A percentile compares a stretch with the other conserved stretches of the same genome.
Evolutionary conservation across 1,139 yeast species (phyloP).

Genomic region (Pichia kudriavzevii): DNA sequence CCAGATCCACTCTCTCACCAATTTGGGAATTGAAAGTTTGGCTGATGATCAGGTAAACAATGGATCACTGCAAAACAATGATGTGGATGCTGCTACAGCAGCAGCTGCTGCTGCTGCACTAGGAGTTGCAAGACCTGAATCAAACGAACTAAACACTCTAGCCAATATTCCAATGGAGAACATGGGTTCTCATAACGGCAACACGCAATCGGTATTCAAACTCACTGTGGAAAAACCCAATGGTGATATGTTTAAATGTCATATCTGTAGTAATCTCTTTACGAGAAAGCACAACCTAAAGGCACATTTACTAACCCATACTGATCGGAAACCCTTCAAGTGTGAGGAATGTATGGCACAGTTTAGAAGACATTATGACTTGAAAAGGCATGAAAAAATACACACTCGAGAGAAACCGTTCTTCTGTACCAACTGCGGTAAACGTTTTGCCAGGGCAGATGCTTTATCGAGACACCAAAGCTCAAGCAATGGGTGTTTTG

Average conservation of each 20-base stretch:
- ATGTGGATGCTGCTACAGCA: slow-evolving; percentile 2
- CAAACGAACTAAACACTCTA: too few relatives aligned
- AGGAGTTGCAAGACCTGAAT: too few relatives aligned
- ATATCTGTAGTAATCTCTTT: slow-evolving; percentile 54
- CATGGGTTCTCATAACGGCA: too few relatives aligned
- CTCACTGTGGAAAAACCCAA: slow-evolving; percentile 10
- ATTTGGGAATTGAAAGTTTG: too few relatives aligned
- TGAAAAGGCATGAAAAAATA: slow-evolving; percentile 65
- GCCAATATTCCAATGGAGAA: too few relatives aligned
- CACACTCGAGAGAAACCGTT: slow-evolving; percentile 75
- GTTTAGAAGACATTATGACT: slow-evolving; percentile 69
- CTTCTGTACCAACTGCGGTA: slow-evolving; percentile 52
- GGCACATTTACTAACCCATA: slow-evolving; percentile 64
- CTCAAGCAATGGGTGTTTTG: slow-evolving; percentile 23
- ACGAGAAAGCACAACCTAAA: slow-evolving; percentile 70
- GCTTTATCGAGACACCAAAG: slow-evolving; percentile 60
- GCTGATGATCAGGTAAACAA: slow-evolving; percentile 1
- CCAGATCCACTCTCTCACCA: too few relatives aligned
- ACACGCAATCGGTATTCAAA: slow-evolving; percentile 7
- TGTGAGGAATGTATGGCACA: slow-evolving; percentile 58
- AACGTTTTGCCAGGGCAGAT: slow-evolving; percentile 70
- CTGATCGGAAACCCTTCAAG: slow-evolving; percentile 56
- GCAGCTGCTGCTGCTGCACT: slow-evolving; percentile 13
- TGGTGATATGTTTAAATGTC: slow-evolving; percentile 39
- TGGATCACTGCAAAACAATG: too few relatives aligned